Percentiles rank a stretch among this genome's conserved stretches.
These are phyloP conservation scores for Pulveroboletus ravenelii DNA, from an alignment of 768 basidiomycete genomes.

Conservation along the genomic window DNA sequence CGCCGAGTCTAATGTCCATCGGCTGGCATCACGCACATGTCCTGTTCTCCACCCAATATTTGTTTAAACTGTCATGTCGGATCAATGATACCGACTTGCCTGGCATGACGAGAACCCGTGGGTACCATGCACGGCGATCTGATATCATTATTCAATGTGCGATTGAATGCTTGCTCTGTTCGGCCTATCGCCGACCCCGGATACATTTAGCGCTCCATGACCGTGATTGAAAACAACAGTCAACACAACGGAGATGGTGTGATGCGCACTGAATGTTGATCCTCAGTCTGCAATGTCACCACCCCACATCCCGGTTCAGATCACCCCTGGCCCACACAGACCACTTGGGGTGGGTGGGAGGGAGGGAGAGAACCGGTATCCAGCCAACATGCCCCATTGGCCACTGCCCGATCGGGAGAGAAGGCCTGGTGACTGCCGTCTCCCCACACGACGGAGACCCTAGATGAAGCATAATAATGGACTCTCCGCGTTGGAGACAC, in stretches of 20 bases:
- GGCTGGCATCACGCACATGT: background rate
- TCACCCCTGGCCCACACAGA: background rate
- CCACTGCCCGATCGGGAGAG: background rate
- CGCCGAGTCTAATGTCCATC: background rate
- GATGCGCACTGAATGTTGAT: too few relatives aligned
- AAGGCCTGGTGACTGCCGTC: background rate
- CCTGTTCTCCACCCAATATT: background rate
- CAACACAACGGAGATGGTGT: background rate
- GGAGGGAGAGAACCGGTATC: background rate
- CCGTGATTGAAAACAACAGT: background rate
- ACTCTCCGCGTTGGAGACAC: constrained; percentile 8
- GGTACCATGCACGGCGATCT: background rate
- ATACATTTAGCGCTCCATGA: background rate
- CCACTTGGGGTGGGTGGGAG: background rate
- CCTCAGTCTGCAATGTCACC: too few relatives aligned
- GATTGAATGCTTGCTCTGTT: constrained; percentile 3
- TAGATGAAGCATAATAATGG: background rate
- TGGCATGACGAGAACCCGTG: background rate
- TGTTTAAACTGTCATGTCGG: background rate
- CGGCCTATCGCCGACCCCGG: background rate
- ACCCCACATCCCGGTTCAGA: background rate
- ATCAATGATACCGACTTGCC: background rate
- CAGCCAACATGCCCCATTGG: background rate
- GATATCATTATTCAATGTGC: background rate
- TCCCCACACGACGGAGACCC: constrained; percentile 11